Base-by-base conservation (phyloP, 1,284 basidiomycete species). In the Fomitiporia mediterranea region DNA sequence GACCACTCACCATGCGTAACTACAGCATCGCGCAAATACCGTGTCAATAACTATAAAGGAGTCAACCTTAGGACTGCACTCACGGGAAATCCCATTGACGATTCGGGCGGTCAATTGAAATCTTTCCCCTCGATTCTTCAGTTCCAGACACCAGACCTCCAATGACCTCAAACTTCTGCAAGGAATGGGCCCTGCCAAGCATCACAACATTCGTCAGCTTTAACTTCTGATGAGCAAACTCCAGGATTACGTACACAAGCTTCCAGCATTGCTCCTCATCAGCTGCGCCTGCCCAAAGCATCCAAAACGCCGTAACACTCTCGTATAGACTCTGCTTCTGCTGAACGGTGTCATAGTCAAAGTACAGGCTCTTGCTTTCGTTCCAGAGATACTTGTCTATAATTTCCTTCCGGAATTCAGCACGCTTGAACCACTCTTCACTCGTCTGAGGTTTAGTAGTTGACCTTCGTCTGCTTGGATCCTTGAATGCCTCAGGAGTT, bases 341-440 rank as follows among this genome's bases (percentile, higher is more conserved):
- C 69, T 87, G 82, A 53, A 85, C 88, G 13, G 91, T 95, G 70
- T 99, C 94, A 67, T 97, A 99, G 72, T 99, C 96, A 68, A 93
- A 97, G 80, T 95, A 99, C 66, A 98, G 76, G 62, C 83, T 85
- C 78, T 92, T 89, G 68, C 86, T 93, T 69, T 98, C 94, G 70
- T 98, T 97, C 97, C 97, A 94, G 66, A 94, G 81, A 74, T 97
- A 96, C 72, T 89, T 84, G 77, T 98, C 93, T 67, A 98, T 95
- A 68, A 87, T 83, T 56, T 84, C 77, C 72, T 84, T 84, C 64
- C 94, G 82, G 66, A 81, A 86, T 58, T 89, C 84, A 0, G 94
- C 94, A 40, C 94, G 82, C 61, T 83, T 82, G 69, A 94, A 93
- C 94, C 94, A 98, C 69, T 95, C 92, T 35, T 85, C 82, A 62